phyloP scores from a whole-genome alignment of 2,329 filamentous ascomycete species.

The Claviceps capensis region DNA sequence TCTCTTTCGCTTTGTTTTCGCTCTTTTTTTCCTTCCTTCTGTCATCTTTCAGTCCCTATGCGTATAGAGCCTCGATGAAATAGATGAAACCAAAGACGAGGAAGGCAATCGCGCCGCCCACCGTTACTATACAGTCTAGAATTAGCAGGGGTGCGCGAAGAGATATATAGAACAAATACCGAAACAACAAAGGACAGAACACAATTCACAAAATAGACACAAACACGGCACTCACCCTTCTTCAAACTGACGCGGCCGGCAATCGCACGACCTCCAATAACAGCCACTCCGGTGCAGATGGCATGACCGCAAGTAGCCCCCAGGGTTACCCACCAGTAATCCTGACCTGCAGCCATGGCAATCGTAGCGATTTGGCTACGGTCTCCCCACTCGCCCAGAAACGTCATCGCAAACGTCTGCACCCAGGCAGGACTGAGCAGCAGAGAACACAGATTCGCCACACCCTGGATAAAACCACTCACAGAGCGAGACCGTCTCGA shows the following conservation, averaged over 20 bases:
- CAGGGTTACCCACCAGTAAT: slow-evolving; percentile 97
- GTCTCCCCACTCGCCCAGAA: slow-evolving; percentile 96
- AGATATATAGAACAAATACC: neutral
- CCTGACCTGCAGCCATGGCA: slow-evolving; percentile 94
- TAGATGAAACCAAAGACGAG: slow-evolving; percentile 87
- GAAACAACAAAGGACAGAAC: neutral
- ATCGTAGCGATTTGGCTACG: slow-evolving; percentile 96
- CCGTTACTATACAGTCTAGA: slow-evolving; percentile 49
- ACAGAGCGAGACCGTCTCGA: slow-evolving; percentile 30
- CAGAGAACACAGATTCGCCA: slow-evolving; percentile 77
- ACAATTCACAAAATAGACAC: neutral
- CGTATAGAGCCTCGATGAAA: slow-evolving; percentile 62
- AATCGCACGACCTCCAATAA: slow-evolving; percentile 83
- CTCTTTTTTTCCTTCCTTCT: neutral
- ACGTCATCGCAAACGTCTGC: slow-evolving; percentile 98
- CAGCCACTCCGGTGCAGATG: slow-evolving; percentile 80
- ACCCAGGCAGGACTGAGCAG: slow-evolving; percentile 95
- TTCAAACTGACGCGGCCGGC: slow-evolving; percentile 88
- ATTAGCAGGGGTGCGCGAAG: neutral
- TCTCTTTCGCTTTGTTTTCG: neutral
- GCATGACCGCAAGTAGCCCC: slow-evolving; percentile 79
- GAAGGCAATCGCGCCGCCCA: slow-evolving; percentile 85
- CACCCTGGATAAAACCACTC: slow-evolving; percentile 39
- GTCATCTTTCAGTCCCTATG: slow-evolving; percentile 15
- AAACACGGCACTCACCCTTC: slow-evolving; percentile 57